Conservation (phyloP, 2,329 filamentous ascomycete species). For the Lachnellula willkommii region DNA sequence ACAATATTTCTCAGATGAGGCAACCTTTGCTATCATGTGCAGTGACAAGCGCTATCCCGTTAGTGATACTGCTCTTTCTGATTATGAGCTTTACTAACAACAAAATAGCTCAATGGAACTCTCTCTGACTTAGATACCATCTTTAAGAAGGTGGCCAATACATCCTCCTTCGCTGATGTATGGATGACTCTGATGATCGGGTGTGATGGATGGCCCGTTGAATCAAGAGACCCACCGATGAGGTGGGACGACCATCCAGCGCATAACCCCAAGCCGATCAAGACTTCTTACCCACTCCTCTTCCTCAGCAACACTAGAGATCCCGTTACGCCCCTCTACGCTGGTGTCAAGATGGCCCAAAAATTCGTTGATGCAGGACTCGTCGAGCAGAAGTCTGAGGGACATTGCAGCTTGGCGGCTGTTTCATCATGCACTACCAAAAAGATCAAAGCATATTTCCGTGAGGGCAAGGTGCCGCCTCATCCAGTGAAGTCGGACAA, state of each 20-base stretch:
- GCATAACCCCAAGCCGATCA: constrained; percentile 24
- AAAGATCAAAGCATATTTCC: constrained; percentile 25
- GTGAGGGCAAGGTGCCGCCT: constrained; percentile 22
- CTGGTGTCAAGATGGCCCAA: constrained; percentile 27
- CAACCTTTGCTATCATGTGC: constrained; percentile 26
- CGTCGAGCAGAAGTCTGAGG: constrained; percentile 26
- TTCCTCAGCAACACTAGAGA: constrained; percentile 38
- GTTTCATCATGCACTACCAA: constrained; percentile 23
- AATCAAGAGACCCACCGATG: constrained; percentile 25
- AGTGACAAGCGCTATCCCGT: constrained; percentile 28
- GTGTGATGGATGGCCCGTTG: constrained; percentile 23
- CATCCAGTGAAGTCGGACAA: constrained; percentile 12
- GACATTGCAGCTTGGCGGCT: constrained; percentile 24
- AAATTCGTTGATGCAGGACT: constrained; percentile 27
- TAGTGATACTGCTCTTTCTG: background rate
- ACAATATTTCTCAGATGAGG: constrained; percentile 17
- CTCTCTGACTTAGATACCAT: constrained; percentile 21
- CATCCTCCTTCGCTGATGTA: constrained; percentile 20
- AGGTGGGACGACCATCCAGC: constrained; percentile 27
- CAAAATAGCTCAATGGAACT: constrained; percentile 24
- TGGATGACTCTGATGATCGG: constrained; percentile 25
- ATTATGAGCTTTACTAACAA: background rate
- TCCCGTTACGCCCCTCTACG: constrained; percentile 33
- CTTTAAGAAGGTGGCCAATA: constrained; percentile 19
- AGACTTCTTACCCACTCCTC: constrained; percentile 36